These are phyloP conservation scores for Pascua guehoae DNA, from an alignment of 1,284 basidiomycete genomes.

Conservation along the genomic window DNA sequence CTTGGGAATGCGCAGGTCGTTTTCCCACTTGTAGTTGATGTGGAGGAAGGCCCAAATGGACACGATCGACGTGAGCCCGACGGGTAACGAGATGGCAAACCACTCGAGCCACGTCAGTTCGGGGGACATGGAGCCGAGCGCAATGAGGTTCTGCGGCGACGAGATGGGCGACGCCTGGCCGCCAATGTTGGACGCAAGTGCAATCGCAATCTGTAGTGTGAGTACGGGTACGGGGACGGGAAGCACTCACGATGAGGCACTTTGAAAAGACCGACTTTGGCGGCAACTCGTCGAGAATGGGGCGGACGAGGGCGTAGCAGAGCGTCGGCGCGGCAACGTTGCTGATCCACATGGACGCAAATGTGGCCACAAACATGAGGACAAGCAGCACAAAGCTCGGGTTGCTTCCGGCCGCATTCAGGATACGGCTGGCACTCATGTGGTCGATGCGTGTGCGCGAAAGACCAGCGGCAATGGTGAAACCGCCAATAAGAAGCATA, in stretches of 20 bases:
- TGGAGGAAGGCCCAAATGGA: constrained; percentile 90
- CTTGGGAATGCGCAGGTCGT: constrained; percentile 73
- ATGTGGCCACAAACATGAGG: constrained; percentile 95
- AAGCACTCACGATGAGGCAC: constrained; percentile 72
- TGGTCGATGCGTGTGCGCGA: constrained; percentile 98
- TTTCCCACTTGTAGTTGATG: constrained; percentile 78
- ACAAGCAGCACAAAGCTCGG: constrained; percentile 84
- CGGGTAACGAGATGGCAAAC: constrained; percentile 92
- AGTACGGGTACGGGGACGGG: not conserved
- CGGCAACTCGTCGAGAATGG: constrained; percentile 87
- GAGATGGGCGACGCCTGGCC: constrained; percentile 88
- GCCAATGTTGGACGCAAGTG: constrained; percentile 96
- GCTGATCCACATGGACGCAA: constrained; percentile 99
- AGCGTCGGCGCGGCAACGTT: constrained; percentile 97
- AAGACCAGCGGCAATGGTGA: constrained; percentile 94
- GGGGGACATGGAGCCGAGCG: constrained; percentile 80
- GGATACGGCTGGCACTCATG: constrained; percentile 84
- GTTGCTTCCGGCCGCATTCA: constrained; percentile 82
- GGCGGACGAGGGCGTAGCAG: constrained; percentile 97
- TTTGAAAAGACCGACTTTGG: constrained; percentile 82
- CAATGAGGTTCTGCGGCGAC: constrained; percentile 96
- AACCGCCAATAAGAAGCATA: constrained; percentile 95
- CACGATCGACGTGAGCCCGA: constrained; percentile 77
- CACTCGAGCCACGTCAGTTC: constrained; percentile 85
- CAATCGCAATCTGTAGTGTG: constrained; percentile 74